Evolutionary conservation across 2,329 filamentous ascomycete genomes (phyloP).

Genomic region (Aspergillus novoparasiticus): DNA sequence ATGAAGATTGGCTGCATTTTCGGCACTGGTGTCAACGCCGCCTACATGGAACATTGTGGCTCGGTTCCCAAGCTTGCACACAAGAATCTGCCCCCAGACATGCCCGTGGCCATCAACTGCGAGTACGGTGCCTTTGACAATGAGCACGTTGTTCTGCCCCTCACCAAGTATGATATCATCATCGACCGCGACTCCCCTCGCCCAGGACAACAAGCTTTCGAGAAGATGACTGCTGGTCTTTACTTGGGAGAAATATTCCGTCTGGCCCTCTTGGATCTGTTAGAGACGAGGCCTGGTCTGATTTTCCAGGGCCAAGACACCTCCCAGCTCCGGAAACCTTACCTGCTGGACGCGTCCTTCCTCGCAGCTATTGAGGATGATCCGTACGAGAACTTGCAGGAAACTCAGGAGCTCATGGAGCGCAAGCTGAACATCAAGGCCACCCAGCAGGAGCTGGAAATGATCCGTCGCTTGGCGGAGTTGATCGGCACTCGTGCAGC

Average conservation of each 20-base stretch:
- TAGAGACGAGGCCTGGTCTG: conserved; percentile 72
- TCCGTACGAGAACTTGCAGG: conserved; percentile 90
- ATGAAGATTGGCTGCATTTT: conserved; percentile 99
- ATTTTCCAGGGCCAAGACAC: conserved; percentile 87
- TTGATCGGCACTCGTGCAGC: conserved; percentile 93
- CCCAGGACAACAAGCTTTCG: conserved; percentile 91
- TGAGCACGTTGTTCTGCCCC: conserved; percentile 82
- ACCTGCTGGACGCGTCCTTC: conserved; percentile 91
- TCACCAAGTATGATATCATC: conserved; percentile 80
- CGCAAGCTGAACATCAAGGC: conserved; percentile 71
- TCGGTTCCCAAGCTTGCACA: conserved; percentile 92
- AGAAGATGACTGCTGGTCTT: conserved; percentile 96
- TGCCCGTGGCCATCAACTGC: conserved; percentile 94
- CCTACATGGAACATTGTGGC: conserved; percentile 93
- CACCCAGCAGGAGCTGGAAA: conserved; percentile 79
- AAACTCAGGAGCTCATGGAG: conserved; percentile 81
- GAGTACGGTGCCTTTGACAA: conserved; percentile 98
- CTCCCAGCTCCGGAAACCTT: conserved; percentile 77
- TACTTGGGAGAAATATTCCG: conserved; percentile 96
- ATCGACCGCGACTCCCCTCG: conserved; percentile 91
- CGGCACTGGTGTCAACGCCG: conserved; percentile 95
- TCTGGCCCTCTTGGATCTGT: conserved; percentile 78
- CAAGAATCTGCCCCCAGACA: conserved; percentile 81
- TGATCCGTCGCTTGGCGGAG: conserved; percentile 85
- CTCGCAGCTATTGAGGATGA: conserved; percentile 92